Evolutionary conservation across 1,284 basidiomycete species (phyloP).

Genomic region (Vanrija sp.): DNA sequence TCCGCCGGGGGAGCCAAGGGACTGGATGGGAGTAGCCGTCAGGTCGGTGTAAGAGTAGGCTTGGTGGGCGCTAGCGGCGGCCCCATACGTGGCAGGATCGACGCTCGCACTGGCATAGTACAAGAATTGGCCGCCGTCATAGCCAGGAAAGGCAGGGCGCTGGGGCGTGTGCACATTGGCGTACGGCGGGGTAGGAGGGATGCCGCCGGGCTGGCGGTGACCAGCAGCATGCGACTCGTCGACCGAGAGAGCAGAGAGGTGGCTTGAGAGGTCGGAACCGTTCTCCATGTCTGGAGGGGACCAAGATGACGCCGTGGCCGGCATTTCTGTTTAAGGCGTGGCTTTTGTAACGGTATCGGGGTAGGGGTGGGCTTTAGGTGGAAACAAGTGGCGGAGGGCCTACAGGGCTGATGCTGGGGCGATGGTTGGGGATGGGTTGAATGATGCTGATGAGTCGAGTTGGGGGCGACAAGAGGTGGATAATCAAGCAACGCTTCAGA

Average conservation of each 20-base stretch:
- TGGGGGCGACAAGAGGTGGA: too few species aligned
- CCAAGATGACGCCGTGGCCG: conserved; percentile 4
- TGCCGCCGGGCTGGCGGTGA: not conserved
- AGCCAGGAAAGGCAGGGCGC: conserved; percentile 8
- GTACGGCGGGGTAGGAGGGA: not conserved
- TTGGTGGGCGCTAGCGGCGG: not conserved
- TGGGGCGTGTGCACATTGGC: conserved; percentile 8
- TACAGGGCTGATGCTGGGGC: not conserved
- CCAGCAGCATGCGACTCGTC: conserved; percentile 6
- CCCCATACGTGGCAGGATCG: not conserved
- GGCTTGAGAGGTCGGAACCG: conserved; percentile 2
- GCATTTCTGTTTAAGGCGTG: not conserved
- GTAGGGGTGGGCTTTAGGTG: too few species aligned
- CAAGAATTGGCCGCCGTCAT: conserved; percentile 7
- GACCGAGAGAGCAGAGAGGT: conserved; percentile 7
- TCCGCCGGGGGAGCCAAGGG: not conserved
- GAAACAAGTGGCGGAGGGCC: too few species aligned
- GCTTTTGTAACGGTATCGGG: not conserved
- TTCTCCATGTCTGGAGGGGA: not conserved
- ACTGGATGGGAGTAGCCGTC: conserved; percentile 8
- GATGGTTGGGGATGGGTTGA: not conserved
- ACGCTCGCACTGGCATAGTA: conserved; percentile 10
- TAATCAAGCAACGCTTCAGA: too few species aligned
- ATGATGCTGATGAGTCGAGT: not conserved
- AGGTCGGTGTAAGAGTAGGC: conserved; percentile 5